Evolutionary conservation across 805 yeast genomes (phyloP).

Genomic region (Yamadazyma phyllophila): DNA sequence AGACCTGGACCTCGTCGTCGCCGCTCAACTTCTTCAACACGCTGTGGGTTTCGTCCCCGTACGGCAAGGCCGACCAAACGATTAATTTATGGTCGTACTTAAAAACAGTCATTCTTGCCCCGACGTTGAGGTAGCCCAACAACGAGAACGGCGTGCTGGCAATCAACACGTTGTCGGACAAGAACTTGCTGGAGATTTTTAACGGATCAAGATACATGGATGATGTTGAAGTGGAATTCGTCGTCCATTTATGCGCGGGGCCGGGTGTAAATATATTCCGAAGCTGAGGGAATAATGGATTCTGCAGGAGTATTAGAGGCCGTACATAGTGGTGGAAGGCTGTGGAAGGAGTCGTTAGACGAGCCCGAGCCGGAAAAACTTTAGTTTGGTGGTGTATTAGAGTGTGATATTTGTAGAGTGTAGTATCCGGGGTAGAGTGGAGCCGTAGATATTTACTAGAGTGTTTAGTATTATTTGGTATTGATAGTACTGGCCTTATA

Average conservation of each 20-base stretch:
- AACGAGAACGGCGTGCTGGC: conserved; percentile 34
- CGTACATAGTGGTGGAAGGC: too few species aligned
- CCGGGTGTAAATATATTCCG: too few species aligned
- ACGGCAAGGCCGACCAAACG: conserved; percentile 59
- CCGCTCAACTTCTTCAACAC: conserved; percentile 34
- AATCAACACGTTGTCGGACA: conserved; percentile 33
- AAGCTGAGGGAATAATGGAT: too few species aligned
- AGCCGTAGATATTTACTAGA: too few species aligned
- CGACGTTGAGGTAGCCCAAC: conserved; percentile 30
- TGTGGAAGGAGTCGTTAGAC: too few species aligned
- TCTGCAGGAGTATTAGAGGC: too few species aligned
- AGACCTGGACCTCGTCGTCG: conserved; percentile 34
- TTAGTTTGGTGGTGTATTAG: too few species aligned
- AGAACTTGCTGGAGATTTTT: conserved; percentile 26
- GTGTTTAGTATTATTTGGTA: too few species aligned
- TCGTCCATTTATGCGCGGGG: not conserved
- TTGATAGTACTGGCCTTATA: too few species aligned
- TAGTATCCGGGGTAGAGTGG: too few species aligned
- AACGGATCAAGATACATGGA: conserved; percentile 25
- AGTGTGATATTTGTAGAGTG: too few species aligned
- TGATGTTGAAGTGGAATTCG: not conserved
- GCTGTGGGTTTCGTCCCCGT: conserved; percentile 42
- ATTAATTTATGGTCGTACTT: conserved; percentile 29
- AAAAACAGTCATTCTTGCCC: conserved; percentile 43
- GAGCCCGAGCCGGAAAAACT: too few species aligned